phyloP scores from a whole-genome alignment of 306 rosid genomes.

The Ormosia emarginata region DNA sequence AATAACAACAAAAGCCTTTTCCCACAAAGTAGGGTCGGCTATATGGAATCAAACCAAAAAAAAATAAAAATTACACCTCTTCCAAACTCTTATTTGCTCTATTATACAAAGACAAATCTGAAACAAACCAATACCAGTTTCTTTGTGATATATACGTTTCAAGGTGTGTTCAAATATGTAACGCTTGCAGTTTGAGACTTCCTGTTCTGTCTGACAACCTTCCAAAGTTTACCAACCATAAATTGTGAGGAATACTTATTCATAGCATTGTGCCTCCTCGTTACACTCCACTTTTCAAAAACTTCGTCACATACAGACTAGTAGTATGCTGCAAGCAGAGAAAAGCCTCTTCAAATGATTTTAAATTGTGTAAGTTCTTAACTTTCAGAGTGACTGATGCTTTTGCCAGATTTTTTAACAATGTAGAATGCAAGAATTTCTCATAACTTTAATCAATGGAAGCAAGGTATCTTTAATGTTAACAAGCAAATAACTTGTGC shows the following conservation, averaged over 20 bases:
- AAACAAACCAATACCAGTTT: neutral
- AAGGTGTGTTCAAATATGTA: neutral
- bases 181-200: neutral
- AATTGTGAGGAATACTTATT: neutral
- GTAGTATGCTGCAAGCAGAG: neutral
- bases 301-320: neutral
- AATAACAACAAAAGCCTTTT: no score
- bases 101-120: neutral
- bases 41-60: neutral
- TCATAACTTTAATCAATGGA: neutral
- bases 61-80: neutral
- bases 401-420: neutral
- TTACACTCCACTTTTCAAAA: neutral
- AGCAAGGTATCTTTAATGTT: neutral
- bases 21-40: neutral
- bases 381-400: neutral
- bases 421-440: neutral
- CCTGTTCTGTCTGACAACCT: neutral
- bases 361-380: neutral
- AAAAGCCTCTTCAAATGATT: neutral
- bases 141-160: neutral
- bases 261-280: neutral
- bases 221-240: neutral
- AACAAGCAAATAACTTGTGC: neutral
- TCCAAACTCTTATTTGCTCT: neutral